Evolutionary conservation across 2,329 filamentous ascomycete genomes (phyloP).

Genomic region (Clonostachys solani): DNA sequence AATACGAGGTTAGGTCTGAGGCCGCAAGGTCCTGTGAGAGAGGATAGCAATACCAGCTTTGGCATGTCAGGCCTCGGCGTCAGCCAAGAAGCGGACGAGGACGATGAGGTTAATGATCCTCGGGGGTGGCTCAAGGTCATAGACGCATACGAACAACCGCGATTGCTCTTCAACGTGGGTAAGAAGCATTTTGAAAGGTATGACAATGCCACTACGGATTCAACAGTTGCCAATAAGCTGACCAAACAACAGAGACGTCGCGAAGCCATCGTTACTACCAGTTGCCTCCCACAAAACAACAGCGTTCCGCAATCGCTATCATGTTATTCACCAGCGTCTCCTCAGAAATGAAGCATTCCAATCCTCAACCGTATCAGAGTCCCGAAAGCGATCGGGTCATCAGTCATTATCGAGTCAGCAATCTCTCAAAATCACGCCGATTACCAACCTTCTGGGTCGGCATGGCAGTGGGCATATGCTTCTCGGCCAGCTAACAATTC

Average conservation of each 20-base stretch:
- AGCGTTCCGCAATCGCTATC: conserved; percentile 85
- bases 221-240: conserved; percentile 4
- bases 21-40: conserved; percentile 36
- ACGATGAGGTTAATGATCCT: conserved; percentile 61
- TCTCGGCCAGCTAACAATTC: conserved; percentile 74
- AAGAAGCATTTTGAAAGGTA: conserved; percentile 91
- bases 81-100: conserved; percentile 50
- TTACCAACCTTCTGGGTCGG: conserved; percentile 71
- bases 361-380: conserved; percentile 66
- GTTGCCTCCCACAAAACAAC: conserved; percentile 76
- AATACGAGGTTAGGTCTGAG: conserved; percentile 54
- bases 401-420: conserved; percentile 56
- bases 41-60: conserved; percentile 65
- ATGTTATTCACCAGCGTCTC: conserved; percentile 87
- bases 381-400: conserved; percentile 47
- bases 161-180: conserved; percentile 66
- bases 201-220: not conserved
- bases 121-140: conserved; percentile 82
- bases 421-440: conserved; percentile 84
- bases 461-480: conserved; percentile 83
- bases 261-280: conserved; percentile 69
- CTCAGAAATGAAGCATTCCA: conserved; percentile 93
- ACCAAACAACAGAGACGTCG: conserved; percentile 42
- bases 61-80: conserved; percentile 50
- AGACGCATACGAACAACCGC: conserved; percentile 80